Conservation (phyloP, 768 basidiomycete species). For the Leccinum boreale region DNA sequence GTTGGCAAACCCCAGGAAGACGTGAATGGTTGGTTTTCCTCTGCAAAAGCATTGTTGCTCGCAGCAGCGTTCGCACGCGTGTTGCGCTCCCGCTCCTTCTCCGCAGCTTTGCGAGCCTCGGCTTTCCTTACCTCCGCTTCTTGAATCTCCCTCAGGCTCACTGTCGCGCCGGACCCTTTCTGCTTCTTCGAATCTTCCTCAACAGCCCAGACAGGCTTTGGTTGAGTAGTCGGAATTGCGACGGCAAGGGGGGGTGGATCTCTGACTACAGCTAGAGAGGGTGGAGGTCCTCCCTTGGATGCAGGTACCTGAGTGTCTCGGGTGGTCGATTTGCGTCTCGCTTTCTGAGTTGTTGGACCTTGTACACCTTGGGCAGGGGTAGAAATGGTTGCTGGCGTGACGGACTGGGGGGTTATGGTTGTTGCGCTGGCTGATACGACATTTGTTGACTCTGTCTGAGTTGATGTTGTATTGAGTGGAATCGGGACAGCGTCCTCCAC, state of each 20-base stretch:
- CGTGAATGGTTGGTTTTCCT: conserved; percentile 60
- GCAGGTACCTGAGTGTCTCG: conserved; percentile 24
- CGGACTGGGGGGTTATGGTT: conserved; percentile 3
- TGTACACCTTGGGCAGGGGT: conserved; percentile 15
- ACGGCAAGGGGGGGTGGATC: conserved; percentile 25
- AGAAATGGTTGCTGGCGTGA: conserved; percentile 9
- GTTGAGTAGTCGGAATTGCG: conserved; percentile 19
- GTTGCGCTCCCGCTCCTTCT: conserved; percentile 66
- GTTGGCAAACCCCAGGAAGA: conserved; percentile 85
- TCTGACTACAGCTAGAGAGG: conserved; percentile 8
- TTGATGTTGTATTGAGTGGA: conserved; percentile 9
- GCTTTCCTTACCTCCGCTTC: conserved; percentile 83
- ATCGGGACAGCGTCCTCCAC: conserved; percentile 15
- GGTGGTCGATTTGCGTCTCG: conserved; percentile 26
- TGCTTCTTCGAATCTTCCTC: conserved; percentile 66
- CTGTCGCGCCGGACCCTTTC: conserved; percentile 40
- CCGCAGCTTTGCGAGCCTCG: conserved; percentile 71
- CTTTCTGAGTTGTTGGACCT: conserved; percentile 20
- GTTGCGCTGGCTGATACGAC: conserved; percentile 1
- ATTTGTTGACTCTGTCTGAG: conserved; percentile 16
- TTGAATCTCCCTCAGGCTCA: conserved; percentile 91
- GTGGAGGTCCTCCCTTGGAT: conserved; percentile 14
- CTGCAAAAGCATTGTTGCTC: conserved; percentile 35
- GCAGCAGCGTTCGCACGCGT: conserved; percentile 43
- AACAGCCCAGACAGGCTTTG: conserved; percentile 63